Evolutionary conservation across 2,329 filamentous ascomycete genomes (phyloP), one percentile per base, ranked within the genome.

Genomic region (Botrytis aclada): DNA sequence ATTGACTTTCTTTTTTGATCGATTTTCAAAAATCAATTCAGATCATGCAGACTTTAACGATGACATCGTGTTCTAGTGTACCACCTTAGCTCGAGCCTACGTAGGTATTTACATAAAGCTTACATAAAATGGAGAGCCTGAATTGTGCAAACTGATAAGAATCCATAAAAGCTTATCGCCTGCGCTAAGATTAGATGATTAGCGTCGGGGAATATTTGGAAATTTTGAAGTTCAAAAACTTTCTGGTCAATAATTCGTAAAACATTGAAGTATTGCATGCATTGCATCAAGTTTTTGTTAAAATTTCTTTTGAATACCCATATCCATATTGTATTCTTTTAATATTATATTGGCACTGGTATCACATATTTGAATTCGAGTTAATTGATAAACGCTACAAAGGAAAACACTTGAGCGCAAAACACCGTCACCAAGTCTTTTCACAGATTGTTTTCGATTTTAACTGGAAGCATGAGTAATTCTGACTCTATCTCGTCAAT

Each of bases 161-260:
- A 20, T 16, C 20, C 14, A 47, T 25, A 54, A 34, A 66, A 39
- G 32, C 47, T 29, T 67, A 67, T 34, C 64, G 51, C 18, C 18
- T 18, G 10, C 47, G 51, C 65, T 69, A 69, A 69, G 65, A 67
- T 67, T 66, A 66, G 45, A 37, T n/a, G 9, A 54, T 54, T n/a
- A 41, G 65, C 64, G 37, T 67, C 47, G 32, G 32, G 69, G 37
- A 70, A 70, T 62, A 64, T 62, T 51, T 70, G 56, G 56, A 64
- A 61, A 54, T 70, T 70, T 70, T 70, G 56, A 41, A 37, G 51
- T 29, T 39, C 51, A 56, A 56, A 56, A 71, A 66, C 60, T 67
- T 67, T 67, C 45, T 29, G 51, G 47, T 67, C 65, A 56, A 41
- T 29, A 41, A 32, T 25, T 47, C 45, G 45, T 18, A 18, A 16